phyloP scores from a whole-genome alignment of 352 stramenopile species.

The Globisporangium spinosum region DNA sequence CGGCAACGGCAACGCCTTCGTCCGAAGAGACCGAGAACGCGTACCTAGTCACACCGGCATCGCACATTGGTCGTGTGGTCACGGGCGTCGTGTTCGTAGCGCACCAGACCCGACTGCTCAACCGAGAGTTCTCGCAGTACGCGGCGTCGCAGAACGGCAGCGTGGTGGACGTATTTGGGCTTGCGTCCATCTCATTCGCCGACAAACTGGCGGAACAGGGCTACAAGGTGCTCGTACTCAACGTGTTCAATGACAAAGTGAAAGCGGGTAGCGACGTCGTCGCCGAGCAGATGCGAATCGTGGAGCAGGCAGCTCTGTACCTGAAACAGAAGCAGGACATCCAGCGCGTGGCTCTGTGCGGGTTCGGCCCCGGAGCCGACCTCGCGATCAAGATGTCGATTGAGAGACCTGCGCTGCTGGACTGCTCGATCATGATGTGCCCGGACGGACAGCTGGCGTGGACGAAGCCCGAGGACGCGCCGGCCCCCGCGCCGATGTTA shows the following conservation, averaged over 20 bases:
- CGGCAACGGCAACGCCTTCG: slow-evolving; percentile 7
- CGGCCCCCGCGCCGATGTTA: slow-evolving; percentile 40
- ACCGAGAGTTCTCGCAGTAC: slow-evolving; percentile 26
- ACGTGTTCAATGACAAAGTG: slow-evolving; percentile 30
- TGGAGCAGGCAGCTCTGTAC: slow-evolving; percentile 50
- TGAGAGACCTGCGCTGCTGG: slow-evolving; percentile 33
- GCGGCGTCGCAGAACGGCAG: slow-evolving; percentile 4
- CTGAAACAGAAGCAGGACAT: slow-evolving; percentile 71
- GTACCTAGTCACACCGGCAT: slow-evolving; percentile 69
- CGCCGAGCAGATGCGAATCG: slow-evolving; percentile 24
- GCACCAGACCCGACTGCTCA: slow-evolving; percentile 30
- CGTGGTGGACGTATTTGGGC: slow-evolving; percentile 36
- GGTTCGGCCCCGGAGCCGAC: slow-evolving; percentile 64
- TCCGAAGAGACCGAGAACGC: slow-evolving; percentile 28
- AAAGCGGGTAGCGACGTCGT: slow-evolving; percentile 11
- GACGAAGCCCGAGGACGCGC: slow-evolving; percentile 13
- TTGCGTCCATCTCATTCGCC: slow-evolving; percentile 69
- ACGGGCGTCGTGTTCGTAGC: slow-evolving; percentile 75
- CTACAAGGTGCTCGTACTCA: slow-evolving; percentile 83
- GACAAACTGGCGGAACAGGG: slow-evolving; percentile 86
- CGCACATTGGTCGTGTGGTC: slow-evolving; percentile 81
- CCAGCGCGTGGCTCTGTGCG: slow-evolving; percentile 67
- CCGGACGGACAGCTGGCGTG: slow-evolving; percentile 49
- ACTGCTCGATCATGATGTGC: slow-evolving; percentile 72
- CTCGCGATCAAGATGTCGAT: slow-evolving; percentile 62